Conservation (phyloP, 2,329 filamentous ascomycete genomes). For the Mariannaea elegans region DNA sequence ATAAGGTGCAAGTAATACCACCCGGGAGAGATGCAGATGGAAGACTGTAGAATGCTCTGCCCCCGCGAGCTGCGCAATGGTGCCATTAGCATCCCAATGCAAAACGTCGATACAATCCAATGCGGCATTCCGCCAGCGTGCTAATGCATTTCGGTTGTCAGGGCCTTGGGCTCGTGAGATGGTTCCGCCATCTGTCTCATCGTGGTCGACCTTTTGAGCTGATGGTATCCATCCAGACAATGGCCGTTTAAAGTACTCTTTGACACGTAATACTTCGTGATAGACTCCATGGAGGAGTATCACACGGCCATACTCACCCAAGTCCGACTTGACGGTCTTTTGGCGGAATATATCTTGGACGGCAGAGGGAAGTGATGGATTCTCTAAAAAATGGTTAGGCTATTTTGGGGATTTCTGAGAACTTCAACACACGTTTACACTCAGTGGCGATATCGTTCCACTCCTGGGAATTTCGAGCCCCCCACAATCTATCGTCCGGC, state of each 20-base stretch:
- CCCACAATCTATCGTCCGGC: not conserved
- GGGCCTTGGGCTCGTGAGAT: not conserved
- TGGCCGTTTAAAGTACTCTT: conserved; percentile 25
- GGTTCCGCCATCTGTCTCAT: not conserved
- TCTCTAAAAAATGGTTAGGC: conserved; percentile 6
- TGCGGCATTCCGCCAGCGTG: conserved; percentile 53
- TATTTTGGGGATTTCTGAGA: not conserved
- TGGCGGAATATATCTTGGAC: conserved; percentile 23
- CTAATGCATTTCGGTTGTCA: not conserved
- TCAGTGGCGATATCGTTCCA: not conserved
- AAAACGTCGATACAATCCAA: conserved; percentile 62
- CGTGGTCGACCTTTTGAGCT: conserved; percentile 6
- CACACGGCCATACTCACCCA: conserved; percentile 33
- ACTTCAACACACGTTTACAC: not conserved
- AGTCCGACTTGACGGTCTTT: conserved; percentile 24
- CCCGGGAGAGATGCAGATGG: conserved; percentile 63
- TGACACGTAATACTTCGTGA: conserved; percentile 28
- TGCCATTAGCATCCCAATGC: conserved; percentile 65
- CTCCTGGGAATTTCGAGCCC: not conserved
- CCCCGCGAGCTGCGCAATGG: conserved; percentile 57
- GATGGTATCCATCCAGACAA: conserved; percentile 33
- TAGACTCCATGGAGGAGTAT: conserved; percentile 35
- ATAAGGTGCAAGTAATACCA: conserved; percentile 60
- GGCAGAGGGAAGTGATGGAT: conserved; percentile 23
- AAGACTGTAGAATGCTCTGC: conserved; percentile 63